Conservation (phyloP, 495 filamentous ascomycete species). For the Hypoxylon cercidicola region DNA sequence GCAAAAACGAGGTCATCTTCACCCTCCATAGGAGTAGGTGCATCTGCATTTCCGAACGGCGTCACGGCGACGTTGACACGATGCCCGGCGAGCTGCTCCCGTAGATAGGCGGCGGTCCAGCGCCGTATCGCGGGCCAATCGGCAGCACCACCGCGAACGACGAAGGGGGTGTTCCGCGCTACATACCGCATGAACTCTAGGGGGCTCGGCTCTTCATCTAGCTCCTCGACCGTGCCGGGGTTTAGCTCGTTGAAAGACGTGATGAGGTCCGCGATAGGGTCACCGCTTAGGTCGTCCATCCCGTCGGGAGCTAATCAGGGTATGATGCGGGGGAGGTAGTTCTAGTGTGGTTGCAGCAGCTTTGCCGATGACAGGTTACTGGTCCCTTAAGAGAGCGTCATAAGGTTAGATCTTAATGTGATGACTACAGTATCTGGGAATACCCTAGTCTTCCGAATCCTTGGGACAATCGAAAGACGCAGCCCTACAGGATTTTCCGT, state of each 20-base stretch:
- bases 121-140: slow-evolving; percentile 67
- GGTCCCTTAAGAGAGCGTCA: not conserved
- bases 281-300: slow-evolving; percentile 30
- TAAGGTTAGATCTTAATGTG: not conserved
- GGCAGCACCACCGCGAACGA: slow-evolving; percentile 66
- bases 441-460: slow-evolving; percentile 2
- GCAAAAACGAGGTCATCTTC: slow-evolving; percentile 60
- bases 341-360: slow-evolving; percentile 1
- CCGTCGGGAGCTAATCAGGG: slow-evolving; percentile 4
- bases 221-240: slow-evolving; percentile 60
- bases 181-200: slow-evolving; percentile 80
- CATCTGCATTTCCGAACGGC: slow-evolving; percentile 73
- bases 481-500: slow-evolving; percentile 25
- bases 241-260: slow-evolving; percentile 76
- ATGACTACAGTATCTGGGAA: slow-evolving; percentile 4
- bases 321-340: not conserved
- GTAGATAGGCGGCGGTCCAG: slow-evolving; percentile 69
- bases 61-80: slow-evolving; percentile 77
- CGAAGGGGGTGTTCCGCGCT: slow-evolving; percentile 73
- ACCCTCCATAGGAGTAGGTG: slow-evolving; percentile 55
- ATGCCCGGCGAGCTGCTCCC: slow-evolving; percentile 57
- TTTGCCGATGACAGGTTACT: slow-evolving; percentile 10
- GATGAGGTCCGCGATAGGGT: slow-evolving; percentile 65
- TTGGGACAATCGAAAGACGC: not conserved
- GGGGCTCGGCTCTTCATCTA: slow-evolving; percentile 70